Evolutionary conservation across 768 basidiomycete genomes (phyloP).

Genomic region (Russula brevipes): DNA sequence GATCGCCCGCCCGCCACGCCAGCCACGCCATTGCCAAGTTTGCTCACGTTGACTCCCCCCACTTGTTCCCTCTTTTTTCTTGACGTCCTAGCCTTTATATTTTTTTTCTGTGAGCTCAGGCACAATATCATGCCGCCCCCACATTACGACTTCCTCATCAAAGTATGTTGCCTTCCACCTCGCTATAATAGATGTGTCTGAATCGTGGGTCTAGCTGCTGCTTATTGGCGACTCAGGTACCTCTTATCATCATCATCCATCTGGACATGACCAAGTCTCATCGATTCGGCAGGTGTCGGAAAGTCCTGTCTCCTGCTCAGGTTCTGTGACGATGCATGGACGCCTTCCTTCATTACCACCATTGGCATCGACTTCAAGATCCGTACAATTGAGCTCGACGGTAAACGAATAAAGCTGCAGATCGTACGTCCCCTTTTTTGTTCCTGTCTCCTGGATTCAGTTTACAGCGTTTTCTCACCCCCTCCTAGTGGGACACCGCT

Average conservation of each 20-base stretch:
- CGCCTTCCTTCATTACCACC: slow-evolving; percentile 97
- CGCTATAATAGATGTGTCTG: slow-evolving; percentile 15
- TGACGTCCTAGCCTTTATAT: background rate
- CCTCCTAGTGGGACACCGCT: slow-evolving; percentile 90
- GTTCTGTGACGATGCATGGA: slow-evolving; percentile 99
- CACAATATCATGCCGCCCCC: slow-evolving; percentile 64
- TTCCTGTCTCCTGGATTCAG: background rate
- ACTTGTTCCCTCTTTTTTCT: background rate
- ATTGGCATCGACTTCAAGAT: slow-evolving; percentile 99
- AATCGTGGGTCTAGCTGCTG: slow-evolving; percentile 54
- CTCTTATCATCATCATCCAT: background rate
- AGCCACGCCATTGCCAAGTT: background rate
- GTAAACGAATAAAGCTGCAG: slow-evolving; percentile 97
- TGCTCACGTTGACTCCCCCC: background rate
- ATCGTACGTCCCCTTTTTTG: slow-evolving; percentile 56
- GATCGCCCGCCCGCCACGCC: background rate
- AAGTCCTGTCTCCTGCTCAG: slow-evolving; percentile 94
- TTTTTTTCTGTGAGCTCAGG: background rate
- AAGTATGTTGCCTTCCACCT: slow-evolving; percentile 43
- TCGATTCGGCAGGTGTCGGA: slow-evolving; percentile 63
- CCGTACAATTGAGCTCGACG: slow-evolving; percentile 95
- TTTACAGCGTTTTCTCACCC: background rate
- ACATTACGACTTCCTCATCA: slow-evolving; percentile 97
- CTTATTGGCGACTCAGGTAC: slow-evolving; percentile 95
- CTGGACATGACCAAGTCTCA: too few relatives aligned